A percentile compares a stretch with the other conserved stretches of the same genome.
phyloP scores from a whole-genome alignment of 345 rosid species.

The Combretum micranthum region DNA sequence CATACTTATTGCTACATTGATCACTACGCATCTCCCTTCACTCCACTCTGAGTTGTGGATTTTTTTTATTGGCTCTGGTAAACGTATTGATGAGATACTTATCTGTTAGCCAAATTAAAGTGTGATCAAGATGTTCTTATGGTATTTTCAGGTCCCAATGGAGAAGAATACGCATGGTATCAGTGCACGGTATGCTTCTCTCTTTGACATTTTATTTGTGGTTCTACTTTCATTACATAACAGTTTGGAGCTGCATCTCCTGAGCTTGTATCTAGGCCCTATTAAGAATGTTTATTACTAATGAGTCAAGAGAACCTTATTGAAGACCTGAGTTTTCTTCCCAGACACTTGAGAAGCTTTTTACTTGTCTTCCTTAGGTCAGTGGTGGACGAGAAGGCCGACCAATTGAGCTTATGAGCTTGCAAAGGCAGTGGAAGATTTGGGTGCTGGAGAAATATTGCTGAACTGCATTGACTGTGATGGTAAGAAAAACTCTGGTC shows the following conservation, averaged over 20 bases:
- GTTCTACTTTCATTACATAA: constrained; percentile 1
- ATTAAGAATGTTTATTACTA: background rate
- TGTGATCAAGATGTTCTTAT: constrained; percentile 2
- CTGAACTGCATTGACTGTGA: constrained; percentile 97
- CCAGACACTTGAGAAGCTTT: constrained; percentile 3
- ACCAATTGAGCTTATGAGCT: constrained; percentile 95
- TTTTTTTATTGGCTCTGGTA: too few species aligned
- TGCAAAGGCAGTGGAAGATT: constrained; percentile 87
- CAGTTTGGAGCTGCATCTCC: too few species aligned
- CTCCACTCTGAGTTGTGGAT: too few species aligned
- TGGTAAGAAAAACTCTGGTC: constrained; percentile 31
- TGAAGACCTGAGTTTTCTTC: constrained; percentile 3
- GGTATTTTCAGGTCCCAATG: constrained; percentile 65
- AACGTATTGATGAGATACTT: background rate
- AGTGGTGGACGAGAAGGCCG: constrained; percentile 97
- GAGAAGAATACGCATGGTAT: constrained; percentile 96
- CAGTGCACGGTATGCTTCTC: constrained; percentile 82
- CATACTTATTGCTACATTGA: too few species aligned
- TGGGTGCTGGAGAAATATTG: constrained; percentile 95
- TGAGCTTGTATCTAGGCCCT: too few species aligned
- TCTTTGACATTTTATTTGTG: constrained; percentile 6
- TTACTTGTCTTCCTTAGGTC: constrained; percentile 39
- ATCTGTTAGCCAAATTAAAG: background rate
- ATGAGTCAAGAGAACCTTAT: background rate
- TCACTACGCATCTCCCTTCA: too few species aligned